Evolutionary conservation across 257 asterid species (phyloP).

Genomic region (Solanum clarkiae): DNA sequence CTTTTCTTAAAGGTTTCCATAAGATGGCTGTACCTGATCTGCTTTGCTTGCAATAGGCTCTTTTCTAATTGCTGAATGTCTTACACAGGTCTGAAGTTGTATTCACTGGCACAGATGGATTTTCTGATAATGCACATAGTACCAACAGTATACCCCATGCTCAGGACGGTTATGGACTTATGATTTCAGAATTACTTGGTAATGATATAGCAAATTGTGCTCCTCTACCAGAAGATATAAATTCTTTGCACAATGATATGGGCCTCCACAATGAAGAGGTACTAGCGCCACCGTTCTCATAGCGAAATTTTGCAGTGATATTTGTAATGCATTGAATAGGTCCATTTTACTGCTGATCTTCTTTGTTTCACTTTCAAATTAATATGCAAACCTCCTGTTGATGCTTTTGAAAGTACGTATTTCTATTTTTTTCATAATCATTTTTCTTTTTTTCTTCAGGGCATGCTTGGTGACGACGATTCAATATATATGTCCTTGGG

Average conservation of each 20-base stretch:
- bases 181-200: constrained; percentile 76
- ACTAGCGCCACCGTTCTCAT: not conserved
- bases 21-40: not conserved
- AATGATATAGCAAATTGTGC: constrained; percentile 57
- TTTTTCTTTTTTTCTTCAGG: constrained; percentile 28
- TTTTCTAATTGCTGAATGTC: constrained; percentile 1
- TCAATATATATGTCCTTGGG: constrained; percentile 88
- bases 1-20: not conserved
- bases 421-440: not conserved
- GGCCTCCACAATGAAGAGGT: constrained; percentile 81
- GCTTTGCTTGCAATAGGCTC: not conserved
- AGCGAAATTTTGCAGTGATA: not conserved
- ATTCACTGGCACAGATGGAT: constrained; percentile 57
- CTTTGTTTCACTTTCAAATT: not conserved
- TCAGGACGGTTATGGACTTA: constrained; percentile 83
- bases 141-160: constrained; percentile 37
- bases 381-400: not conserved
- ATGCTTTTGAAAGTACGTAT: not conserved
- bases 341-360: not conserved
- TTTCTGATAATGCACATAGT: constrained; percentile 41
- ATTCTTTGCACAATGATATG: constrained; percentile 58
- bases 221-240: constrained; percentile 52
- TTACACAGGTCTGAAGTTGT: constrained; percentile 53
- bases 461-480: constrained; percentile 89
- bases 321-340: not conserved